Evolutionary conservation across 306 rosid genomes (phyloP), one percentile per base, ranked within the genome.

Genomic region (Cicer bijugum): DNA sequence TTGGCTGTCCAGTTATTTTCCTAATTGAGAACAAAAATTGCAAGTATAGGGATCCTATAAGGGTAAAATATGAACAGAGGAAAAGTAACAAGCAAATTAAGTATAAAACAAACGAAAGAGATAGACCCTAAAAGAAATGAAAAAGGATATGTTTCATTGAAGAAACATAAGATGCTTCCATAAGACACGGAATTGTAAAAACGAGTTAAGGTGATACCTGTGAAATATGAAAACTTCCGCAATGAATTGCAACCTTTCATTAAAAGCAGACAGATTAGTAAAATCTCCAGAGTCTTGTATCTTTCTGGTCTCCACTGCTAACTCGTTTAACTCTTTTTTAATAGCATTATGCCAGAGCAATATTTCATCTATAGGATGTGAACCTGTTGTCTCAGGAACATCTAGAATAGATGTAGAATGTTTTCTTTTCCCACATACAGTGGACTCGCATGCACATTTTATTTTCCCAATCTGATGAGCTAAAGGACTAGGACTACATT

Each of bases 211-310:
- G 10, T 12, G 15, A 48, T 87, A 95, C 99, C 99, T 95, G 89
- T 95, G 97, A 82, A 88, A 95, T 79, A 92, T 90, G 89, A 96
- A 95, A 80, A 95, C 97, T 88, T 95, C 97, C 50, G 99, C 97
- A 61, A 95, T 88, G 83, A 91, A 95, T 67, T 95, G 97, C 86
- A 95, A 80, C 81, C 97, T 86, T 81, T 88, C 93, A 81, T 90
- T 88, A 80, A 91, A 95, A 80, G 92, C 88, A 76, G 97, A 86
- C 48, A 95, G 82, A 84, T 91, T 81, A 40, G 90, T 85, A 75
- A 91, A 95, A 77, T 92, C 84, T 71, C 96, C 99, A 76, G 90
- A 74, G 40, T 56, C 69, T 58, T 78, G 83, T 69, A 84, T 78
- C 76, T 81, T 84, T 78, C 85, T 81, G 69, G 88, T 75, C 91